Percentiles rank a stretch among this genome's conserved stretches.
These are phyloP conservation scores for Leucogyrophana mollusca DNA, from an alignment of 768 basidiomycete species.

Conservation along the genomic window DNA sequence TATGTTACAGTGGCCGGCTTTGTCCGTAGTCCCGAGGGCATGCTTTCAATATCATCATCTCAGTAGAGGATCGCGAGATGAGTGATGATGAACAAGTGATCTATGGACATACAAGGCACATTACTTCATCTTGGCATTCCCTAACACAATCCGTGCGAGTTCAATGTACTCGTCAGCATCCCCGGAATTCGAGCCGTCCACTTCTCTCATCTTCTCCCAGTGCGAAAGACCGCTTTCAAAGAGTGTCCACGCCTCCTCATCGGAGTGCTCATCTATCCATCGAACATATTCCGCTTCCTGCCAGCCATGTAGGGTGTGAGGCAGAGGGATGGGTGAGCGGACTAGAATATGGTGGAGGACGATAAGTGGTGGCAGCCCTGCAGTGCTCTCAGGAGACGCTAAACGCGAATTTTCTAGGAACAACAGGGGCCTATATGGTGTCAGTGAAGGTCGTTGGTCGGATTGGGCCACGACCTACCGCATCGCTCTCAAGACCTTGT, in stretches of 20 bases:
- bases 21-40: too few species aligned
- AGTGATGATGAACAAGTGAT: too few species aligned
- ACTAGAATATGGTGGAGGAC: conserved; percentile 93
- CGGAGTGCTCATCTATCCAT: conserved; percentile 91
- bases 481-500: conserved; percentile 81
- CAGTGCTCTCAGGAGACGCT: conserved; percentile 62
- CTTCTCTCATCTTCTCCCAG: conserved; percentile 74
- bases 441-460: background rate
- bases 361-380: conserved; percentile 80
- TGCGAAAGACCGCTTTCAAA: conserved; percentile 75
- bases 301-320: conserved; percentile 91
- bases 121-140: conserved; percentile 29
- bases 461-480: conserved; percentile 49
- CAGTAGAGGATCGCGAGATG: too few species aligned
- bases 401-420: conserved; percentile 83
- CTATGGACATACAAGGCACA: background rate
- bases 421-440: conserved; percentile 64
- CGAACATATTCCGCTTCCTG: conserved; percentile 94
- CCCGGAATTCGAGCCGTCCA: conserved; percentile 45
- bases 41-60: too few species aligned
- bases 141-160: conserved; percentile 67
- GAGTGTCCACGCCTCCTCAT: conserved; percentile 76
- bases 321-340: conserved; percentile 80
- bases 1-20: too few species aligned
- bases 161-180: conserved; percentile 60